A percentile compares a stretch with the other conserved stretches of the same genome.
Evolutionary conservation across 257 asterid genomes (phyloP).

Genomic region (Capsicum pubescens): DNA sequence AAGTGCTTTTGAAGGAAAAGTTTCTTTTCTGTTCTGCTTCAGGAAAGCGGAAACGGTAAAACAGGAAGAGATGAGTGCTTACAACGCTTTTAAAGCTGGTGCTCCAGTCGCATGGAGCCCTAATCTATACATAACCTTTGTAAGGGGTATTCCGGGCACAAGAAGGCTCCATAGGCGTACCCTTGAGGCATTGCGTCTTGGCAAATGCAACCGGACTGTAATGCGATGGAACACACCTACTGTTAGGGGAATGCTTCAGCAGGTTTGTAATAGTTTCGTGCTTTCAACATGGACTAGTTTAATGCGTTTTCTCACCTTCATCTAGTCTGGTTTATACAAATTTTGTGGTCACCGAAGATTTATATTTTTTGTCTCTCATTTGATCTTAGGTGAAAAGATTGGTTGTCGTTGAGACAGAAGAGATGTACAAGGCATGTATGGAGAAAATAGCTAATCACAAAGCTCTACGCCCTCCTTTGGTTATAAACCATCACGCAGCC

Average conservation of each 20-base stretch:
- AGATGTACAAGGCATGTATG: constrained; percentile 75
- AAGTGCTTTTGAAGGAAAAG: background rate
- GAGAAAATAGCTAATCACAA: constrained; percentile 58
- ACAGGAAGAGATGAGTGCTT: no score
- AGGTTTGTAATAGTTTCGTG: constrained; percentile 50
- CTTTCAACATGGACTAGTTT: background rate
- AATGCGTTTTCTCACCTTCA: background rate
- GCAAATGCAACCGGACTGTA: constrained; percentile 89
- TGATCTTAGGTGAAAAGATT: constrained; percentile 67
- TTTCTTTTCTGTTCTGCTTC: constrained; percentile 23
- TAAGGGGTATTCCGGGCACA: constrained; percentile 97
- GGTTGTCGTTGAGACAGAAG: constrained; percentile 77
- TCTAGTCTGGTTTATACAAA: background rate
- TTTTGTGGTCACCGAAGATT: background rate
- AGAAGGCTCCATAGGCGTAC: constrained; percentile 94
- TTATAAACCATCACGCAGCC: constrained; percentile 53
- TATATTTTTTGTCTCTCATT: constrained; percentile 1
- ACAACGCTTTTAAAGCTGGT: background rate
- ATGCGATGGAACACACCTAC: constrained; percentile 85
- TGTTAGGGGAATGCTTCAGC: constrained; percentile 92
- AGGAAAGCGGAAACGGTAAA: constrained; percentile 25
- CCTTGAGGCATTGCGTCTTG: constrained; percentile 84
- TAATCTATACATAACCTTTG: constrained; percentile 82
- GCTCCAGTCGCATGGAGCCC: constrained; percentile 92
- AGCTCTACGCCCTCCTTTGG: constrained; percentile 75